Evolutionary conservation across 345 rosid genomes (phyloP), one percentile per base, ranked within the genome.

Genomic region (Syzygium oleosum): DNA sequence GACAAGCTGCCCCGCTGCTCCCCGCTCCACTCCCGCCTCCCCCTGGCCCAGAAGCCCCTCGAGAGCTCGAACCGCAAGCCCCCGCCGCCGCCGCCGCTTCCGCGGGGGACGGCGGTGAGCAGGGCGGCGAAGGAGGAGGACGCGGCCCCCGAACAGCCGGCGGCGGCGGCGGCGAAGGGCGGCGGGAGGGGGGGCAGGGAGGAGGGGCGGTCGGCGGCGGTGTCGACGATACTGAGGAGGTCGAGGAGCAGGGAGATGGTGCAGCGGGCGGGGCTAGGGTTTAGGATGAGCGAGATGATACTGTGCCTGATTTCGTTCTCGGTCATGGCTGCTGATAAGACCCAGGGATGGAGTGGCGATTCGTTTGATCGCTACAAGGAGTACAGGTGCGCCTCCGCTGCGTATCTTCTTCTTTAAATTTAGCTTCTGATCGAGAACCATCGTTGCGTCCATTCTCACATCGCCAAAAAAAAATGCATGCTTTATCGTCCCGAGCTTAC

Each of bases 311-410:
- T 97, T 83, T 98, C 99, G 85, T 96, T 98, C 88, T 95, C 99
- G 10, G 95, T 98, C 46, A 96, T 98, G 99, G 98, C 99, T 1
- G 97, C 99, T 56, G 98, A 97, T 90, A 95, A 93, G 93, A 98
- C 99, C 54, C 95, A 94, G 88, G 99, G 99, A 8, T 98, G 99
- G 99, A 95, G 98, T 27, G 99, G 99, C 55, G 99, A 98, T 89
- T 98, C 99, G 41, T 98, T 91, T 85, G 96, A 98, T 88, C 98
- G 99, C 41, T 98, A 98, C 90, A 94, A 87, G 91, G 99, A 97
- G 88, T 98, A 95, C 93, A 95, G 98, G 99, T 95, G 34, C 46
- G 85, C 49, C 41, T 73, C 84, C 51, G 73, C 17, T 55, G 53
- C 14, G 52, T 29, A 25, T 29, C 85, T 83, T 86, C 5, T 43